Conservation (phyloP, 2,329 filamentous ascomycete genomes). For the Tolypocladium paradoxum region DNA sequence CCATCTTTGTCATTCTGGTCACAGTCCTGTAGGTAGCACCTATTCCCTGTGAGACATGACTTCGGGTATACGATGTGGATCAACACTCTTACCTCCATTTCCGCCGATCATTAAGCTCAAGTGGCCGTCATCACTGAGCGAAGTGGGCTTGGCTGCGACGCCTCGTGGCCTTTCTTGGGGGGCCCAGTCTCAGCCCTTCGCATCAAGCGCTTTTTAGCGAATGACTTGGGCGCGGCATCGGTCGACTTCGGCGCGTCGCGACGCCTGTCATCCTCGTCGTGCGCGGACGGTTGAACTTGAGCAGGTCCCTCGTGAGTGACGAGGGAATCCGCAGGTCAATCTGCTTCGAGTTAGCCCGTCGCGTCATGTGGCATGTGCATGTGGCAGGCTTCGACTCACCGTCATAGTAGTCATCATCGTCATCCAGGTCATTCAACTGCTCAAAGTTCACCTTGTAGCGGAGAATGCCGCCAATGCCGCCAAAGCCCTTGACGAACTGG, state of each 20-base stretch:
- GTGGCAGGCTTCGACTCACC: constrained; percentile 23
- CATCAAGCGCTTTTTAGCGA: constrained; percentile 35
- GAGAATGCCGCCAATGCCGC: constrained; percentile 93
- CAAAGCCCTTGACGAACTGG: constrained; percentile 99
- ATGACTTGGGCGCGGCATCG: constrained; percentile 34
- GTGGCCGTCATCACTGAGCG: constrained; percentile 55
- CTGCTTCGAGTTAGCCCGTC: constrained; percentile 24
- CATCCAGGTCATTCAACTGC: constrained; percentile 86
- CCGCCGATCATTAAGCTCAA: constrained; percentile 32
- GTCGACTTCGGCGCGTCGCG: constrained; percentile 28
- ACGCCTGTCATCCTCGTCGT: constrained; percentile 29
- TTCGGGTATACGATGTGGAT: not conserved
- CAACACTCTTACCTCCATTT: constrained; percentile 16
- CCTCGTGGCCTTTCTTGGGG: constrained; percentile 34
- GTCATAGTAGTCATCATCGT: constrained; percentile 90
- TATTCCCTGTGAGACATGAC: constrained; percentile 3
- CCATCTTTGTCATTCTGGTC: constrained; percentile 2
- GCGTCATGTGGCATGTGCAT: constrained; percentile 38
- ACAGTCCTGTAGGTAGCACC: constrained; percentile 2
- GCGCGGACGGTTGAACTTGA: constrained; percentile 46
- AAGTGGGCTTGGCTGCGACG: constrained; percentile 55
- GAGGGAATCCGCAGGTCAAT: constrained; percentile 90
- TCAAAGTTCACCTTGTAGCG: constrained; percentile 99
- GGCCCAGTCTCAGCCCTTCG: constrained; percentile 35
- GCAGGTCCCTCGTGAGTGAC: constrained; percentile 73